Conservation (phyloP, 1,284 basidiomycete genomes). For the Apiotrichum veenhuisii region DNA sequence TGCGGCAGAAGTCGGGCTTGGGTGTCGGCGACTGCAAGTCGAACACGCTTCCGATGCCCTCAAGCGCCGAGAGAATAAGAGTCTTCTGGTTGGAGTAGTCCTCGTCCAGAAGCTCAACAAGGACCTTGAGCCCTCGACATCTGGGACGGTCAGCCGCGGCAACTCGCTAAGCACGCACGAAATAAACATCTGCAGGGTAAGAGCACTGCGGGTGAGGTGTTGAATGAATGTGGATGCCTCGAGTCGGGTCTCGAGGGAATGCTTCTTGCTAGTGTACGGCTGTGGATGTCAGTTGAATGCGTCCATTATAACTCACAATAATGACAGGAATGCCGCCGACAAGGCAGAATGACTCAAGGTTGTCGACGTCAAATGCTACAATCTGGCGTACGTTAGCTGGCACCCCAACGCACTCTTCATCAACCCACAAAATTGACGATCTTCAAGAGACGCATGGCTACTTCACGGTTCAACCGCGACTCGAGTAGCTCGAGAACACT, state of each 20-base stretch:
- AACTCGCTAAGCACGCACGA: constrained; percentile 60
- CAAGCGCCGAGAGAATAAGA: constrained; percentile 88
- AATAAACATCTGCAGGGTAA: constrained; percentile 97
- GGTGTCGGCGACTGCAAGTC: constrained; percentile 90
- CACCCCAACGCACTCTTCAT: neutral
- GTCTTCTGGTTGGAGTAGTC: constrained; percentile 85
- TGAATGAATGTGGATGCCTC: constrained; percentile 94
- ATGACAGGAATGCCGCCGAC: constrained; percentile 90
- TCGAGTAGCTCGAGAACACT: constrained; percentile 84
- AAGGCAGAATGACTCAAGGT: constrained; percentile 90
- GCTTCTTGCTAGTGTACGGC: constrained; percentile 88
- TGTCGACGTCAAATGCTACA: constrained; percentile 75
- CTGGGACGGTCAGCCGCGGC: constrained; percentile 52
- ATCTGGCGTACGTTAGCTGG: constrained; percentile 57
- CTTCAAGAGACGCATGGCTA: constrained; percentile 75
- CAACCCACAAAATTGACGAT: constrained; percentile 77
- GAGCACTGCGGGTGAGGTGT: constrained; percentile 80
- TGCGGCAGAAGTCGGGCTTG: constrained; percentile 95
- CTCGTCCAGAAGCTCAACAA: constrained; percentile 94
- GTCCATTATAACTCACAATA: constrained; percentile 61
- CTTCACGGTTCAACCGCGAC: constrained; percentile 70
- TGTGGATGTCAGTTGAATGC: constrained; percentile 12
- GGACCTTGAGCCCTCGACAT: constrained; percentile 85
- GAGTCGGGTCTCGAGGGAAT: constrained; percentile 85
- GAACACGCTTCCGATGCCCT: constrained; percentile 91